Base-by-base conservation (phyloP, 441 rosid genomes). In the Croton laevigatus region DNA sequence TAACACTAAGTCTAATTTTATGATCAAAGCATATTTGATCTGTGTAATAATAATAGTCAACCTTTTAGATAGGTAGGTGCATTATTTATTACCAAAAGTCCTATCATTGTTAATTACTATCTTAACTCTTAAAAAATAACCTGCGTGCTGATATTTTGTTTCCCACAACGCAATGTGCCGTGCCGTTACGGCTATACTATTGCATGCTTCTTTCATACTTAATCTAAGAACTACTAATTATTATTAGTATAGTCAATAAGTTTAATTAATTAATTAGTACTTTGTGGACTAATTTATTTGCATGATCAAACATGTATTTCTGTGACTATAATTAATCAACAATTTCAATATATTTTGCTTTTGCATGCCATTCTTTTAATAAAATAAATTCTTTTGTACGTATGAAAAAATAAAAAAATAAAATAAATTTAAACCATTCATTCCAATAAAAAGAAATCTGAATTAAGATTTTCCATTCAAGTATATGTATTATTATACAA, bases 181-280 rank as follows among this genome's bases (percentile, higher is more conserved):
- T 83, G 85, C 84, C 81, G 75, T 81, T 78, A 66, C 84, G 59
- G 73, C 67, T n/a, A n/a, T 55, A 76, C 73, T 67, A 59, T 49
- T 69, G 71, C 69, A 70, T 69, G 27, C 16, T 40, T 14, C 66
- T 72, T 57, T 70, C 64, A 40, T 54, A 69, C 20, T 55, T 65
- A 52, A 69, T 23, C 42, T 1, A 38, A 38, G n/a, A n/a, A n/a
- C n/a, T n/a, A n/a, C n/a, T n/a, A 38, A 38, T 38, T 8, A 38
- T 38, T 5, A 38, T 38, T 38, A 38, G 5, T 1, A 38, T 38
- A 38, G 8, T 38, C 5, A 38, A 4, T 48, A 22, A 42, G 19
- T 11, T 68, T 52, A 66, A 59, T 64, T 70, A n/a, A n/a, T n/a
- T n/a, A n/a, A n/a, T n/a, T n/a, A n/a, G n/a, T n/a, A n/a, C n/a